Conservation (phyloP, 2,329 filamentous ascomycete genomes). For the Venturia aucupariae region DNA sequence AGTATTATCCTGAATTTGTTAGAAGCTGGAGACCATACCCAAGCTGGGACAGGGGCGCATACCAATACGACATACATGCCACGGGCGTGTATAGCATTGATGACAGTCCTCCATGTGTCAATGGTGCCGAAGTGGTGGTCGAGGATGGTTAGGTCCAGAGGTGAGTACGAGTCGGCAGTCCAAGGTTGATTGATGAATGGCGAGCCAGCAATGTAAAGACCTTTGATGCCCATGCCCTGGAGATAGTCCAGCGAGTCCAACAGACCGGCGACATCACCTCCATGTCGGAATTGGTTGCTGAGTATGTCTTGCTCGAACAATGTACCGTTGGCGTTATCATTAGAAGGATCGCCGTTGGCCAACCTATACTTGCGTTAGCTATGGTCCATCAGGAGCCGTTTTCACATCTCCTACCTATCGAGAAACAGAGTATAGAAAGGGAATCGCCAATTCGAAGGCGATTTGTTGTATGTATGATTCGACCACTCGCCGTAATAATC, state of each 20-base stretch:
- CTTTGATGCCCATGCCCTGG: constrained; percentile 53
- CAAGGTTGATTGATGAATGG: constrained; percentile 54
- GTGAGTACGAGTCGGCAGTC: constrained; percentile 50
- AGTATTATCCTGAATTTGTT: constrained; percentile 2
- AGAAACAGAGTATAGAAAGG: constrained; percentile 49
- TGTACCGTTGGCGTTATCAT: constrained; percentile 52
- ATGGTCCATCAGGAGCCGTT: too few species aligned
- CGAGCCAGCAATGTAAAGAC: constrained; percentile 49
- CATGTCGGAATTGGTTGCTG: constrained; percentile 52
- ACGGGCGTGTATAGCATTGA: constrained; percentile 48
- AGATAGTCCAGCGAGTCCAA: constrained; percentile 52
- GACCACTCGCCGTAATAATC: constrained; percentile 47
- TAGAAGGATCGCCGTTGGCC: constrained; percentile 53
- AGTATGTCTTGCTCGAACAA: constrained; percentile 49
- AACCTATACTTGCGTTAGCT: constrained; percentile 45
- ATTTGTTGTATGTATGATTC: constrained; percentile 38
- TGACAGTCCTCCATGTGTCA: constrained; percentile 44
- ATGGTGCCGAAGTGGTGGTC: constrained; percentile 53
- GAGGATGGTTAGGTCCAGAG: constrained; percentile 49
- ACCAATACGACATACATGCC: constrained; percentile 53
- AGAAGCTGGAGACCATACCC: constrained; percentile 22
- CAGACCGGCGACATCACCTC: constrained; percentile 49
- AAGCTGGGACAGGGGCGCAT: constrained; percentile 49
- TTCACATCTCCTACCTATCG: constrained; percentile 4
- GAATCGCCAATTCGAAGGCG: constrained; percentile 53